Percentiles rank a stretch among this genome's conserved stretches.
Conservation (phyloP, 1,139 yeast genomes). For the Martiniozyma asiatica region DNA sequence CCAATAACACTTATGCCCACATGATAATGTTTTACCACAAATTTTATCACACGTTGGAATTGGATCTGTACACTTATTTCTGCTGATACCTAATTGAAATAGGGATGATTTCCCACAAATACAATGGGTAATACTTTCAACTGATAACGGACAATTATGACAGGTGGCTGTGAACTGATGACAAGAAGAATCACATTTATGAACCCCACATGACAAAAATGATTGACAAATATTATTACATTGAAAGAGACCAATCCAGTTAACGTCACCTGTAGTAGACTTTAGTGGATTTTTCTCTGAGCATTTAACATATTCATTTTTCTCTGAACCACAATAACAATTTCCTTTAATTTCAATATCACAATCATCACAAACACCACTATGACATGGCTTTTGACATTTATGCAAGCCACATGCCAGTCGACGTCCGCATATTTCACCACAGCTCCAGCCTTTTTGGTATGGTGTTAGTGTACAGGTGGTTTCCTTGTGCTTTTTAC, state of each 20-base stretch:
- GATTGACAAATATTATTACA: slow-evolving; percentile 44
- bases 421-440: slow-evolving; percentile 41
- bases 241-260: slow-evolving; percentile 52
- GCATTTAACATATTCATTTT: slow-evolving; percentile 32
- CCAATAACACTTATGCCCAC: slow-evolving; percentile 65
- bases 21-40: slow-evolving; percentile 52
- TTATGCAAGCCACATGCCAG: slow-evolving; percentile 65
- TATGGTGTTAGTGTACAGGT: slow-evolving; percentile 70
- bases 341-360: slow-evolving; percentile 28
- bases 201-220: slow-evolving; percentile 55
- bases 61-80: slow-evolving; percentile 60
- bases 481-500: slow-evolving; percentile 49
- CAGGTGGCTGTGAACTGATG: slow-evolving; percentile 29
- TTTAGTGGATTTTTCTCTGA: slow-evolving; percentile 29
- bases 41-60: slow-evolving; percentile 58
- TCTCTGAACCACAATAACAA: slow-evolving; percentile 69
- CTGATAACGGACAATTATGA: slow-evolving; percentile 53
- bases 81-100: slow-evolving; percentile 7
- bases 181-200: slow-evolving; percentile 47
- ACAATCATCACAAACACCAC: slow-evolving; percentile 75
- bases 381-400: slow-evolving; percentile 51
- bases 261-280: slow-evolving; percentile 17
- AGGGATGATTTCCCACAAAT: slow-evolving; percentile 57
- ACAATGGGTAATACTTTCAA: slow-evolving; percentile 48
- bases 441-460: slow-evolving; percentile 57